Percentiles rank a stretch among this genome's conserved stretches.
These are phyloP conservation scores for Gliomastix tumulicola DNA, from an alignment of 2,329 filamentous ascomycete genomes.

Conservation along the genomic window DNA sequence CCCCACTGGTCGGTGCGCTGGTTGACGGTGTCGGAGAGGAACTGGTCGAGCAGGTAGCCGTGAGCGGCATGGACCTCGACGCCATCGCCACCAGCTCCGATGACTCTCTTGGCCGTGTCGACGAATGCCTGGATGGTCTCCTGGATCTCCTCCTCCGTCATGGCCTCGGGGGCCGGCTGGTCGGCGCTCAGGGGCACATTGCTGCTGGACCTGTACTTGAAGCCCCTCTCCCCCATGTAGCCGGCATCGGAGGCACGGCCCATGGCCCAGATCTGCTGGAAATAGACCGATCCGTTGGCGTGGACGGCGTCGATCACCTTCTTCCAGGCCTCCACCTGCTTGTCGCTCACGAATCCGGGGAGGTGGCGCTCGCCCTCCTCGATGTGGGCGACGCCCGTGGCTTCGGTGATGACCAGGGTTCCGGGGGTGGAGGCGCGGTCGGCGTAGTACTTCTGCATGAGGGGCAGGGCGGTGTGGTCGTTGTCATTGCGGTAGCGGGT, in stretches of 20 bases:
- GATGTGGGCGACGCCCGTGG: slow-evolving; percentile 38
- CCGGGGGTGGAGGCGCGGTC: slow-evolving; percentile 29
- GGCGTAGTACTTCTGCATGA: slow-evolving; percentile 26
- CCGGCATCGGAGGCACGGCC: slow-evolving; percentile 21
- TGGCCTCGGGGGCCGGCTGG: slow-evolving; percentile 45
- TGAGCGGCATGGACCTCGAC: slow-evolving; percentile 53
- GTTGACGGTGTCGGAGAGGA: slow-evolving; percentile 34
- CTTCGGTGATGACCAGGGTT: slow-evolving; percentile 35
- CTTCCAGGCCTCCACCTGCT: slow-evolving; percentile 51
- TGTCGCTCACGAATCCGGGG: slow-evolving; percentile 49
- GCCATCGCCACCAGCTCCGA: slow-evolving; percentile 65
- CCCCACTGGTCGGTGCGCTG: slow-evolving; percentile 27
- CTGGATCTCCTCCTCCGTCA: slow-evolving; percentile 59
- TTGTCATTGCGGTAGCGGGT: slow-evolving; percentile 13
- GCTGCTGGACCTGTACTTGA: slow-evolving; percentile 4
- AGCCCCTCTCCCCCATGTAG: slow-evolving; percentile 1
- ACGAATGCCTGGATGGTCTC: slow-evolving; percentile 55
- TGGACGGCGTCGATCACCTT: slow-evolving; percentile 55
- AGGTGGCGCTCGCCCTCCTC: slow-evolving; percentile 29
- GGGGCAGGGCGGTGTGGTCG: slow-evolving; percentile 7
- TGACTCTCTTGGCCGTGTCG: slow-evolving; percentile 48
- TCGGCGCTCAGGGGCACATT: slow-evolving; percentile 18
- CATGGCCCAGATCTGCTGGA: slow-evolving; percentile 47
- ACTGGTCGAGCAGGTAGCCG: slow-evolving; percentile 48
- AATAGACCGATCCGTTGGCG: slow-evolving; percentile 50